These are phyloP conservation scores for Magnolia officinalis DNA, from an alignment of 164 flowering plant species.

Conservation along the genomic window DNA sequence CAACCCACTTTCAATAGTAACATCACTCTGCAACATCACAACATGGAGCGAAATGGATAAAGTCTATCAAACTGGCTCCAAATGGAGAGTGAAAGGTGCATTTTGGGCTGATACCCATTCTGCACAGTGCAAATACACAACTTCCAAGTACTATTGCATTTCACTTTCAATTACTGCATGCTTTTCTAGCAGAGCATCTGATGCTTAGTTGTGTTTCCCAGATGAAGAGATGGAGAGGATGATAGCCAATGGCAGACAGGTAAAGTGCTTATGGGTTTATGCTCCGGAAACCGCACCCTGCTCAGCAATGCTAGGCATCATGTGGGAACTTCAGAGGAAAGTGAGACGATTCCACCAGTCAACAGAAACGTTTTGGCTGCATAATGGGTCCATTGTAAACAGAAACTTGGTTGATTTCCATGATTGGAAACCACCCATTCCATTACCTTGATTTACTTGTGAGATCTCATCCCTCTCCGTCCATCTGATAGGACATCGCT, in stretches of 20 bases:
- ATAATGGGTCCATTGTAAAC: slow-evolving; percentile 69
- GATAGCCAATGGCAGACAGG: slow-evolving; percentile 61
- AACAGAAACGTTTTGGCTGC: slow-evolving; percentile 92
- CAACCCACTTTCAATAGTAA: neutral
- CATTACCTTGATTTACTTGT: slow-evolving; percentile 51
- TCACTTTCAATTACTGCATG: neutral
- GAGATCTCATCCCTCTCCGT: neutral
- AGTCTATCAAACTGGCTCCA: neutral
- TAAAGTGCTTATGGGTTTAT: slow-evolving; percentile 84
- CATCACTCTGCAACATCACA: neutral
- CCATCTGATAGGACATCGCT: neutral
- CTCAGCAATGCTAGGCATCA: slow-evolving; percentile 69
- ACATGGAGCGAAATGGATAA: neutral
- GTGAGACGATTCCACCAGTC: slow-evolving; percentile 88
- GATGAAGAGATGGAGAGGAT: slow-evolving; percentile 66
- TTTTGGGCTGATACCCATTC: neutral
- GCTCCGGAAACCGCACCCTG: slow-evolving; percentile 62
- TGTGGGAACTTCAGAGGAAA: slow-evolving; percentile 95
- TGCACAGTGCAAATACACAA: neutral
- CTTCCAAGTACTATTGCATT: neutral
- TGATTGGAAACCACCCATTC: slow-evolving; percentile 77
- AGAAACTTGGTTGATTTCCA: slow-evolving; percentile 59
- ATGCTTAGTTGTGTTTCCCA: slow-evolving; percentile 21
- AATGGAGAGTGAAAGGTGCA: neutral
- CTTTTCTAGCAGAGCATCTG: neutral